Conservation (phyloP, 345 rosid species). For the Pugionium dolabratum region DNA sequence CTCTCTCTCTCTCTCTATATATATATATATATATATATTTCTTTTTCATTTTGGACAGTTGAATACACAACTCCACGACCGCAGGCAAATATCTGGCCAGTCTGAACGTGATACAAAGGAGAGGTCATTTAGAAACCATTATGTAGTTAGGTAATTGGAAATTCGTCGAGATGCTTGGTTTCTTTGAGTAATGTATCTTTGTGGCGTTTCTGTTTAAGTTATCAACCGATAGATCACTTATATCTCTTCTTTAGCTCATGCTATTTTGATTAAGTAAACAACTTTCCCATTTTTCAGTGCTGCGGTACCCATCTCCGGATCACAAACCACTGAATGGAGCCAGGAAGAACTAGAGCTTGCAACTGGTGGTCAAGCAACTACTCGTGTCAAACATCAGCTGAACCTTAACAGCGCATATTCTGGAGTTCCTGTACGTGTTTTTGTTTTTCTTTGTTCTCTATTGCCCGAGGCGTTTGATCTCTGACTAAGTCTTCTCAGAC, state of each 20-base stretch:
- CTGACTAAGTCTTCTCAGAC: no score
- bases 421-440: conserved; percentile 63
- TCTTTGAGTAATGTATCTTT: conserved; percentile 11
- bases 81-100: conserved; percentile 74
- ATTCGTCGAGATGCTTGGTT: not conserved
- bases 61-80: conserved; percentile 60
- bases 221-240: conserved; percentile 11
- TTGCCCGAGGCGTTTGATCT: conserved; percentile 4
- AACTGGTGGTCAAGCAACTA: conserved; percentile 55
- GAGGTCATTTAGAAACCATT: conserved; percentile 38
- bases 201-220: conserved; percentile 2
- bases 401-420: conserved; percentile 74
- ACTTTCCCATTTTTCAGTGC: conserved; percentile 29
- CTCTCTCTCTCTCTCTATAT: no score
- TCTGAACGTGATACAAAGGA: conserved; percentile 37
- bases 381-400: conserved; percentile 59
- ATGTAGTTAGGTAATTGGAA: conserved; percentile 44
- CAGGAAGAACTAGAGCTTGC: conserved; percentile 72
- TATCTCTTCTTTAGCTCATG: not conserved
- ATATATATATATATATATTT: no score
- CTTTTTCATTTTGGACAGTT: conserved; percentile 53
- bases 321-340: conserved; percentile 53
- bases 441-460: conserved; percentile 8
- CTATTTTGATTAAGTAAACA: conserved; percentile 7
- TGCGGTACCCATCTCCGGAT: conserved; percentile 42